Evolutionary conservation across 768 basidiomycete genomes (phyloP).

Genomic region (Mycena olivaceomarginata): DNA sequence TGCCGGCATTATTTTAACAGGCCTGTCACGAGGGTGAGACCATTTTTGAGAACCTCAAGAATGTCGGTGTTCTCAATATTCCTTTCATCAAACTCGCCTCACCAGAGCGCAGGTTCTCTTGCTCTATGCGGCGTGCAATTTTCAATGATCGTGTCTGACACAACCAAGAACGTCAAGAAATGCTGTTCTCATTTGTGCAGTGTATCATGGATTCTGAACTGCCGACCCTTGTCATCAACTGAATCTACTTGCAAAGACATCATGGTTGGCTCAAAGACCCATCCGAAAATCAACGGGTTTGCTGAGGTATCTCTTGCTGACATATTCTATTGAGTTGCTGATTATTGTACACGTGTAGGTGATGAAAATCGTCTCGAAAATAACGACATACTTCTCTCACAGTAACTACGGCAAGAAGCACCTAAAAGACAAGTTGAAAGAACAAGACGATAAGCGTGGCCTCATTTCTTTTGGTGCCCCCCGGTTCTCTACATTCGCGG

Average conservation of each 20-base stretch:
- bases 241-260: too few relatives aligned
- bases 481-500: conserved; percentile 22
- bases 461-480: conserved; percentile 12
- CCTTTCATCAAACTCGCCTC: neutral
- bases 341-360: too few relatives aligned
- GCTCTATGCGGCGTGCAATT: conserved; percentile 26
- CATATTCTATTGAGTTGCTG: too few relatives aligned
- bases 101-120: conserved; percentile 19
- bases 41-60: conserved; percentile 6
- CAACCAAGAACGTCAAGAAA: too few relatives aligned
- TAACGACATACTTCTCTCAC: conserved; percentile 36
- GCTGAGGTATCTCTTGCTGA: too few relatives aligned
- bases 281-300: too few relatives aligned
- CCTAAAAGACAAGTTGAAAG: conserved; percentile 19
- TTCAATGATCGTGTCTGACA: too few relatives aligned
- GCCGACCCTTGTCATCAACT: too few relatives aligned
- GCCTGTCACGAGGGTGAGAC: conserved; percentile 17
- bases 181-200: too few relatives aligned
- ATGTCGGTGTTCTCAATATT: neutral
- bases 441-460: conserved; percentile 10
- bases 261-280: too few relatives aligned
- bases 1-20: conserved; percentile 22
- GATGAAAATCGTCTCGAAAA: conserved; percentile 9
- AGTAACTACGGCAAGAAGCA: conserved; percentile 36
- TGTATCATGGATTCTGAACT: too few relatives aligned